Evolutionary conservation across 192 early-diverging fungal genomes (phyloP).

Genomic region (Backusella morwellensis): DNA sequence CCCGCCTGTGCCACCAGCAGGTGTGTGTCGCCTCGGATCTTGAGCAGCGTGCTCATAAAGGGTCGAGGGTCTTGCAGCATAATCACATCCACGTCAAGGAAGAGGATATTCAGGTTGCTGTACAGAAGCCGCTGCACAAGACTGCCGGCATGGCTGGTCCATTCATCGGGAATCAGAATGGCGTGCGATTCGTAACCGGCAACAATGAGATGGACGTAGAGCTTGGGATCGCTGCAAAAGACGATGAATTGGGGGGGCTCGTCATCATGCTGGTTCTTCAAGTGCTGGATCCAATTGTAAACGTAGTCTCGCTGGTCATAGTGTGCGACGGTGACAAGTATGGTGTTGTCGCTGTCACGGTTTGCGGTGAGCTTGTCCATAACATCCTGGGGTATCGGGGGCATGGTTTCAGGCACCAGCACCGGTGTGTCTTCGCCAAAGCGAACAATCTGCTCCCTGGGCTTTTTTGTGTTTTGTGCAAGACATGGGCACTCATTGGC

Average conservation of each 20-base stretch:
- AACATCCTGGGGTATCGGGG: background rate
- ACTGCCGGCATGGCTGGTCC: slow-evolving; percentile 18
- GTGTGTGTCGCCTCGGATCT: slow-evolving; percentile 21
- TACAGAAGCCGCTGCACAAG: slow-evolving; percentile 30
- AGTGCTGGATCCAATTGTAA: slow-evolving; percentile 35
- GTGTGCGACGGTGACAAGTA: slow-evolving; percentile 23
- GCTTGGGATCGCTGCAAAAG: slow-evolving; percentile 30
- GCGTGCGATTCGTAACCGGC: slow-evolving; percentile 24
- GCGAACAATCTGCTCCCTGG: background rate
- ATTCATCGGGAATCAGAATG: slow-evolving; percentile 22
- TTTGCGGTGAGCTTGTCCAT: slow-evolving; percentile 6
- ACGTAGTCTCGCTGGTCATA: slow-evolving; percentile 28
- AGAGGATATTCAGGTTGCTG: slow-evolving; percentile 14
- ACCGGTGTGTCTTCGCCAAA: background rate
- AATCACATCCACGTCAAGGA: slow-evolving; percentile 31
- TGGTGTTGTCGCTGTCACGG: background rate
- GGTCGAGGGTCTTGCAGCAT: slow-evolving; percentile 18
- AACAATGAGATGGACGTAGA: slow-evolving; percentile 18
- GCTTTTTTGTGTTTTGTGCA: background rate
- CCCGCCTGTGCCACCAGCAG: slow-evolving; percentile 20
- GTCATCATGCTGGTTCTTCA: background rate
- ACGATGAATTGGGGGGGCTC: slow-evolving; percentile 17
- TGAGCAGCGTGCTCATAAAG: slow-evolving; percentile 14
- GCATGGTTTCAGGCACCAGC: slow-evolving; percentile 13
- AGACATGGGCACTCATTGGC: background rate